Conservation (phyloP, 495 filamentous ascomycete genomes). For the Penicillium lagena region DNA sequence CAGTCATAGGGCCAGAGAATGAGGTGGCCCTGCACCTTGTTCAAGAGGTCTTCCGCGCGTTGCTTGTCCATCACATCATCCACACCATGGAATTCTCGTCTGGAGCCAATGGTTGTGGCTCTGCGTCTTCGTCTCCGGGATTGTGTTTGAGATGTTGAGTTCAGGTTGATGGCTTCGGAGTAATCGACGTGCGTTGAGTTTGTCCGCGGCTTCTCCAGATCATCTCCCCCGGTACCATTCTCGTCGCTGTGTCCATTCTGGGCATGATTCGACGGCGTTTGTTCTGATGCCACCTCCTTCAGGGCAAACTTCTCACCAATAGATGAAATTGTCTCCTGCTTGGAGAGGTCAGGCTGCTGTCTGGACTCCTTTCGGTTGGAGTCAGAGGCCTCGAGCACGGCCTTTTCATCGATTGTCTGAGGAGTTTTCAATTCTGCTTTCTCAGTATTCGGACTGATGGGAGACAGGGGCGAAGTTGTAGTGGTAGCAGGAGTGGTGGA, state of each 20-base stretch:
- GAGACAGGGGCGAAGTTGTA: constrained; percentile 14
- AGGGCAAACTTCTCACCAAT: constrained; percentile 40
- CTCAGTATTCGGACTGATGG: constrained; percentile 14
- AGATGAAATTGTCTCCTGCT: constrained; percentile 22
- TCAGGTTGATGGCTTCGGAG: constrained; percentile 43
- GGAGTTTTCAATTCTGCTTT: constrained; percentile 14
- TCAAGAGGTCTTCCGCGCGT: constrained; percentile 74
- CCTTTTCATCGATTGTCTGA: constrained; percentile 22
- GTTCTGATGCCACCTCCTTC: constrained; percentile 20
- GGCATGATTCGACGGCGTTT: constrained; percentile 7
- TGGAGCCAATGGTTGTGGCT: constrained; percentile 69
- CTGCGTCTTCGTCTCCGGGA: constrained; percentile 56
- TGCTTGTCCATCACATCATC: constrained; percentile 68
- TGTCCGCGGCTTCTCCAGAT: constrained; percentile 26
- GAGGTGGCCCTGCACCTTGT: constrained; percentile 78
- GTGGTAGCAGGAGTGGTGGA: constrained; percentile 9
- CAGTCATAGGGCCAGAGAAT: constrained; percentile 95
- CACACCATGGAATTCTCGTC: constrained; percentile 59
- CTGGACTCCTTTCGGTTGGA: constrained; percentile 5
- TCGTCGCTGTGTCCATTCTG: constrained; percentile 18
- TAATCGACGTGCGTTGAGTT: constrained; percentile 37
- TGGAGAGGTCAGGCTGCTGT: constrained; percentile 17
- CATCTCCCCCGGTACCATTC: constrained; percentile 16
- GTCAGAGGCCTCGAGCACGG: constrained; percentile 4
- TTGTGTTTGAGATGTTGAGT: constrained; percentile 24